A percentile compares a stretch with the other conserved stretches of the same genome.
Evolutionary conservation across 2,329 filamentous ascomycete genomes (phyloP).

Genomic region (Epichloe amarillans): DNA sequence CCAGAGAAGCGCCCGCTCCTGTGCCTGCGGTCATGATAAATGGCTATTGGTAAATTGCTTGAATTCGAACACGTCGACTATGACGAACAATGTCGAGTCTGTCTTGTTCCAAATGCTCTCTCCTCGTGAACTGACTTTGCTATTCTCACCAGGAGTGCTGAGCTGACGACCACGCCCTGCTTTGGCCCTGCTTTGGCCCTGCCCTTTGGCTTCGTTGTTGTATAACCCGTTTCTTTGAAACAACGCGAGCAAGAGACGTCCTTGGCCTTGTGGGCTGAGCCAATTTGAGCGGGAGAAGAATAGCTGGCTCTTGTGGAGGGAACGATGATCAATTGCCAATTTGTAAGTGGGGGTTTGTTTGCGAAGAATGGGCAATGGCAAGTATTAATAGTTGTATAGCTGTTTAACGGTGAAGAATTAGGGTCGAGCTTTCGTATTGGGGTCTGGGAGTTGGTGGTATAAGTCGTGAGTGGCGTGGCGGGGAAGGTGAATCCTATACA

Average conservation of each 20-base stretch:
- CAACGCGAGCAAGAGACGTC: not conserved
- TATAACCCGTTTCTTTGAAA: not conserved
- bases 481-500: not conserved
- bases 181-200: not conserved
- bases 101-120: no score
- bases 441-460: not conserved
- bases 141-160: not conserved
- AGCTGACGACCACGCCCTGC: not conserved
- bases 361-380: not conserved
- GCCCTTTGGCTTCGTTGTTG: not conserved
- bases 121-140: not conserved
- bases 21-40: conserved; percentile 1
- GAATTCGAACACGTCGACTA: not conserved
- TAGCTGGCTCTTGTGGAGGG: not conserved
- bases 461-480: not conserved
- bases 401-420: not conserved
- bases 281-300: not conserved
- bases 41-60: not conserved
- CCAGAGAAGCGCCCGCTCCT: not conserved
- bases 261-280: not conserved
- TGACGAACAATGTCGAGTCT: not conserved
- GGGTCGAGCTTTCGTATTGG: not conserved
- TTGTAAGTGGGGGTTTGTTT: not conserved
- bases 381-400: not conserved
- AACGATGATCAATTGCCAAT: not conserved